Evolutionary conservation across 1,284 basidiomycete genomes (phyloP), one percentile per base, ranked within the genome.

Genomic region (Hymenochaete sp.): DNA sequence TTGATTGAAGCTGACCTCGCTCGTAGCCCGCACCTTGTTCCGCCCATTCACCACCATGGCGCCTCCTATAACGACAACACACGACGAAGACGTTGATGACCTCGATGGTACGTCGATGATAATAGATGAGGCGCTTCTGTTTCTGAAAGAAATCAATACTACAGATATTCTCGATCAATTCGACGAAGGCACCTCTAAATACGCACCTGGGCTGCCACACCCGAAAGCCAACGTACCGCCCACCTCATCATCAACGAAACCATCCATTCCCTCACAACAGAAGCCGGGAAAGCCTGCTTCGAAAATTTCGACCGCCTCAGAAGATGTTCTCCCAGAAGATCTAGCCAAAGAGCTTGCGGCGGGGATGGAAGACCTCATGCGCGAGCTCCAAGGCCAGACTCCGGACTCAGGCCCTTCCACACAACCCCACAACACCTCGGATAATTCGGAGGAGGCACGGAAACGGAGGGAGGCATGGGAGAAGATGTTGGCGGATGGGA

Each of bases 301-400:
- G 25, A 38, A 55, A n/a, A 45, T 32, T 42, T 14, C 56, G 35
- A 47, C 57, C 45, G 55, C 49, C 60, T 63, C 56, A 56, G 59
- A 48, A 59, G 61, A 51, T 63, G 51, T 58, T 37, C 48, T 62
- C 19, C 56, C 55, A 53, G 53, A 70, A 45, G 59, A 80, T 42
- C 89, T 92, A 57, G 77, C 83, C 33, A 70, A 73, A 32, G 81
- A 88, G 57, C 70, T 96, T 36, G 78, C 82, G 4, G 71, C 75
- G 57, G 84, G 79, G 25, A 95, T 97, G 91, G 87, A 91, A 59
- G 68, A 68, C n/a, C 71, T 96, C 37, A 78, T 96, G 70, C 71
- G 72, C 16, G 82, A 81, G 56, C 69, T 95, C 13, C 66, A 62
- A 9, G 63, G 62, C 4, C 65, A 64, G 25, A 60, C 63, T 14